phyloP scores from a whole-genome alignment of 148 eudicot species.

The Silene uniflora region DNA sequence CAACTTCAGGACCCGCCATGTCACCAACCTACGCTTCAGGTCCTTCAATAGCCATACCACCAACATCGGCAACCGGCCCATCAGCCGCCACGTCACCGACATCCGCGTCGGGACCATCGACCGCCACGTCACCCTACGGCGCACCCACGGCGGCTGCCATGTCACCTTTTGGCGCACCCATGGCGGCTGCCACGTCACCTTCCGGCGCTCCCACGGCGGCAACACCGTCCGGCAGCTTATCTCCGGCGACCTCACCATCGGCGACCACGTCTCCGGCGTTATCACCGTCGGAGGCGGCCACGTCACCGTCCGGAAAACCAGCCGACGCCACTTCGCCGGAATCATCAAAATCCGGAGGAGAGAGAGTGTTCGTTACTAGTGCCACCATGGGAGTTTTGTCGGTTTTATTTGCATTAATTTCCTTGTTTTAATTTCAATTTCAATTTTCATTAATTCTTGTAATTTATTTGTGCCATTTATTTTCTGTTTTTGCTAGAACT shows the following conservation, averaged over 20 bases:
- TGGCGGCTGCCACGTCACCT: neutral
- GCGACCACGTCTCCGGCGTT: neutral
- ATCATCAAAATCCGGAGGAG: neutral
- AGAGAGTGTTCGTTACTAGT: neutral
- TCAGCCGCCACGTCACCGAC: slow-evolving; percentile 1
- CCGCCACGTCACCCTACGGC: neutral
- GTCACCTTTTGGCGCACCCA: neutral
- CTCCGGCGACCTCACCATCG: neutral
- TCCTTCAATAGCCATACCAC: neutral
- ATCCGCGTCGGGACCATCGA: neutral
- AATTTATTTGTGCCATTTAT: neutral
- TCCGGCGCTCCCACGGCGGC: neutral
- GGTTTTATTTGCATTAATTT: slow-evolving; percentile 1
- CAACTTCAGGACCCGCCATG: too few species aligned
- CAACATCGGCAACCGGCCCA: too few species aligned
- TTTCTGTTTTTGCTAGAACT: neutral
- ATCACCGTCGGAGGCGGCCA: neutral
- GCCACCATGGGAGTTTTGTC: slow-evolving; percentile 6
- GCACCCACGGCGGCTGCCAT: neutral
- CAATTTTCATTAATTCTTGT: neutral
- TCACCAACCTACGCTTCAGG: neutral
- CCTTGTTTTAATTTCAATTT: neutral
- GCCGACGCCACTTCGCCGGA: slow-evolving; percentile 19
- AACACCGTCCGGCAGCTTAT: neutral
- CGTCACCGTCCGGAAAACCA: slow-evolving; percentile 5